phyloP scores from a whole-genome alignment of 345 rosid species.

The Bruguiera sexangula region DNA sequence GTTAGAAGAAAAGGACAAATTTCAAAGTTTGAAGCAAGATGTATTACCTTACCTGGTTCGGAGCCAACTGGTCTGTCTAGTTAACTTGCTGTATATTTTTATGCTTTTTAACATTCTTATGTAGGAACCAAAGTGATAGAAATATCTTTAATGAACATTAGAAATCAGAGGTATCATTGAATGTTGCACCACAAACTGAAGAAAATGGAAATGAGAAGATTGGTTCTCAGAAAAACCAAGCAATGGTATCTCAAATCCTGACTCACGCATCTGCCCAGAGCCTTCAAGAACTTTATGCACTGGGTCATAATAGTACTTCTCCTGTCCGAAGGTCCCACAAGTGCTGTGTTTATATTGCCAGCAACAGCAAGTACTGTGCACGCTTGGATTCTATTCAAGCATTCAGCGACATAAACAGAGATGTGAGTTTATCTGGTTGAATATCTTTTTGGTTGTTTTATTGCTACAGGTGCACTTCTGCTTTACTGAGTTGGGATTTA shows the following conservation, averaged over 20 bases:
- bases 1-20: conserved; percentile 60
- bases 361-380: conserved; percentile 61
- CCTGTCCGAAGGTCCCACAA: conserved; percentile 60
- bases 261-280: conserved; percentile 68
- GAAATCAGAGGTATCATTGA: conserved; percentile 61
- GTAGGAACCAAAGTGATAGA: conserved; percentile 6
- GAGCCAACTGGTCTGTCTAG: conserved; percentile 84
- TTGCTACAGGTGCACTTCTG: neutral
- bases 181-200: conserved; percentile 46
- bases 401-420: conserved; percentile 84
- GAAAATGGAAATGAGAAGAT: conserved; percentile 68
- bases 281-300: conserved; percentile 60
- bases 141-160: conserved; percentile 23
- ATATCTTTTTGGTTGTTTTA: neutral
- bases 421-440: conserved; percentile 49
- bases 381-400: conserved; percentile 90
- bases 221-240: conserved; percentile 51
- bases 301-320: conserved; percentile 35
- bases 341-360: conserved; percentile 89
- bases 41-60: conserved; percentile 87
- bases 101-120: neutral
- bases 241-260: conserved; percentile 54
- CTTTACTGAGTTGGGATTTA: conserved; percentile 11
- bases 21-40: conserved; percentile 78
- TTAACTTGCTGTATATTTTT: conserved; percentile 13